These are phyloP conservation scores for Taphrina flavorubra DNA, from an alignment of 1,139 yeast genomes.

Conservation along the genomic window DNA sequence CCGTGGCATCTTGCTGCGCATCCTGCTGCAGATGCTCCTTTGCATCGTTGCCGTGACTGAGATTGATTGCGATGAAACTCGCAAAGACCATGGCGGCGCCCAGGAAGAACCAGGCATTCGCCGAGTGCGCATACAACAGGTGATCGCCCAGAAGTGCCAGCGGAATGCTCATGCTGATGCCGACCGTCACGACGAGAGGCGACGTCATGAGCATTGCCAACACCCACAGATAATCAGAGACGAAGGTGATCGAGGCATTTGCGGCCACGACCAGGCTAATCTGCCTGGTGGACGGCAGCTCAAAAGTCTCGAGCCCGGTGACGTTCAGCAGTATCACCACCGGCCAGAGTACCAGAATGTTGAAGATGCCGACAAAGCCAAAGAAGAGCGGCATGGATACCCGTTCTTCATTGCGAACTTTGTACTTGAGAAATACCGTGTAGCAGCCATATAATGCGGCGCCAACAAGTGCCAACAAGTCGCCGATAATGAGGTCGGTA, in stretches of 20 bases:
- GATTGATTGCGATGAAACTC: slow-evolving; percentile 81
- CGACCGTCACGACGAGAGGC: slow-evolving; percentile 94
- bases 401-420: slow-evolving; percentile 71
- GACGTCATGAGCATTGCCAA: slow-evolving; percentile 89
- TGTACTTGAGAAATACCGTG: slow-evolving; percentile 78
- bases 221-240: slow-evolving; percentile 95
- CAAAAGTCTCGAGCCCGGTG: slow-evolving; percentile 70
- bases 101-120: slow-evolving; percentile 66
- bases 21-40: slow-evolving; percentile 48
- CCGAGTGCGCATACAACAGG: slow-evolving; percentile 66
- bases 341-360: slow-evolving; percentile 82
- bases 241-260: slow-evolving; percentile 77
- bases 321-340: slow-evolving; percentile 67
- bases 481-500: slow-evolving; percentile 67
- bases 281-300: slow-evolving; percentile 63
- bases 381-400: slow-evolving; percentile 85
- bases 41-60: slow-evolving; percentile 57
- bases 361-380: slow-evolving; percentile 91
- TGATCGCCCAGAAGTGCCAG: slow-evolving; percentile 92
- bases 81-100: slow-evolving; percentile 82
- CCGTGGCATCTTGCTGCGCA: slow-evolving; percentile 57
- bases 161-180: slow-evolving; percentile 90
- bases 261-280: slow-evolving; percentile 63
- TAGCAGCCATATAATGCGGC: slow-evolving; percentile 91
- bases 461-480: slow-evolving; percentile 76